Base-by-base conservation (phyloP, 768 basidiomycete genomes). In the Russula abietina region DNA sequence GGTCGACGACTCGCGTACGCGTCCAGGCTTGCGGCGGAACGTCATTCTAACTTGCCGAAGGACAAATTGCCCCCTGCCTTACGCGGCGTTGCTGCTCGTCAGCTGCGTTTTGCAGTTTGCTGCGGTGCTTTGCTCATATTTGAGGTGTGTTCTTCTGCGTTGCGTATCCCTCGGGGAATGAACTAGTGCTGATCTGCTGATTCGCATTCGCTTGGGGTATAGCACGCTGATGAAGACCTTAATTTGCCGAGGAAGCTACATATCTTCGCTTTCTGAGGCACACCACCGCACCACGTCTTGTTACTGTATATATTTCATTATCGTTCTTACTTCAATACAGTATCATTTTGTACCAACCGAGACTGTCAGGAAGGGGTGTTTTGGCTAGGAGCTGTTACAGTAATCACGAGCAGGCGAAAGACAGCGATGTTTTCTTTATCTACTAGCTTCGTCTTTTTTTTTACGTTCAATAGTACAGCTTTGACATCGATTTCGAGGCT, bases 1-100 rank as follows among this genome's bases (percentile, higher is more conserved):
- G 57, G 57, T 22, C 57, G 57, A 5, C 43, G 30, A 2, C 55
- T 58, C 33, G 57, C 57, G 4, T 30, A 58, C 8, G 57, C 57
- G 36, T 28, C 38, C 2, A 50, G 57, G 57, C 41, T 17, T 4
- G 48, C n/a, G 4, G 49, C 19, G 48, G 48, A 30, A 12, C 10
- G 2, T 5, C 5, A 24, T 3, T 12, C 3, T 26, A 17, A 2
- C 36, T 2, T 49, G 22, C 19, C 36, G 26, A 17, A 19, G 30
- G 57, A 50, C 14, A 58, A 39, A 36, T 48, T 58, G 11, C 57
- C 57, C 5, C 24, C 4, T 26, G 57, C 48, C 50, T 30, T 58
- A 48, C 57, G 57, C 1, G 48, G 3, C 12, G 48, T 50, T 3
- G 26, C 36, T 0, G 48, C 14, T 2, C 6, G 36, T 39, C 48